Conservation (phyloP, 768 basidiomycete species). For the Agaricus subrufescens region DNA sequence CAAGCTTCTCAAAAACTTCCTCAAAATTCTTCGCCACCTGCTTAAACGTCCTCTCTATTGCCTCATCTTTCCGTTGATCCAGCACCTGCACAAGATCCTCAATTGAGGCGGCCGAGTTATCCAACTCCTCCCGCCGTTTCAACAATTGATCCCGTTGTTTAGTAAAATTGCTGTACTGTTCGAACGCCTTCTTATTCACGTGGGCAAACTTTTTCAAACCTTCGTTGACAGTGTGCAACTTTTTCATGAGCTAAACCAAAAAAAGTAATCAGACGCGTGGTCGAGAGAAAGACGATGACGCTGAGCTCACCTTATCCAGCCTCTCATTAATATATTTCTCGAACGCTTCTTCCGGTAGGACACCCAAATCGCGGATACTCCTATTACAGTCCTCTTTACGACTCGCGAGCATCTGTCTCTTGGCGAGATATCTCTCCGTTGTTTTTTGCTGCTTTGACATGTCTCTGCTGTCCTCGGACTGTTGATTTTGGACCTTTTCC, state of each 20-base stretch:
- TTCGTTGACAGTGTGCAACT: slow-evolving; percentile 90
- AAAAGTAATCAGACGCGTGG: background rate
- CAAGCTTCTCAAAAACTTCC: slow-evolving; percentile 94
- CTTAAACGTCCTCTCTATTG: slow-evolving; percentile 97
- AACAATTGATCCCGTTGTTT: slow-evolving; percentile 93
- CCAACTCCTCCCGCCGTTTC: slow-evolving; percentile 84
- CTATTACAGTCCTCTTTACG: slow-evolving; percentile 94
- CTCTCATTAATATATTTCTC: slow-evolving; percentile 89
- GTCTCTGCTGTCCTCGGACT: slow-evolving; percentile 79
- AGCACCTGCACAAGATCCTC: slow-evolving; percentile 90
- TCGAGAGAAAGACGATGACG: background rate
- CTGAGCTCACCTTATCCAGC: slow-evolving; percentile 68
- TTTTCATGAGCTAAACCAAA: slow-evolving; percentile 73
- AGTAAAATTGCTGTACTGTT: slow-evolving; percentile 97
- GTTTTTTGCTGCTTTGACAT: slow-evolving; percentile 94
- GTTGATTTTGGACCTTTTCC: slow-evolving; percentile 77
- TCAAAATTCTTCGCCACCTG: slow-evolving; percentile 97
- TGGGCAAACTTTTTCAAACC: slow-evolving; percentile 94
- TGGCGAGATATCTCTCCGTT: slow-evolving; percentile 90
- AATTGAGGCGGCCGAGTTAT: slow-evolving; percentile 85
- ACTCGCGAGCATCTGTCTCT: slow-evolving; percentile 76
- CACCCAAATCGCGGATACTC: slow-evolving; percentile 93
- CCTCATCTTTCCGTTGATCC: slow-evolving; percentile 97
- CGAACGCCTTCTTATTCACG: slow-evolving; percentile 99
- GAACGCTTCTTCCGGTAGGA: slow-evolving; percentile 95